Base-by-base conservation (phyloP, 2,329 filamentous ascomycete species). In the Botrytis fragariae region DNA sequence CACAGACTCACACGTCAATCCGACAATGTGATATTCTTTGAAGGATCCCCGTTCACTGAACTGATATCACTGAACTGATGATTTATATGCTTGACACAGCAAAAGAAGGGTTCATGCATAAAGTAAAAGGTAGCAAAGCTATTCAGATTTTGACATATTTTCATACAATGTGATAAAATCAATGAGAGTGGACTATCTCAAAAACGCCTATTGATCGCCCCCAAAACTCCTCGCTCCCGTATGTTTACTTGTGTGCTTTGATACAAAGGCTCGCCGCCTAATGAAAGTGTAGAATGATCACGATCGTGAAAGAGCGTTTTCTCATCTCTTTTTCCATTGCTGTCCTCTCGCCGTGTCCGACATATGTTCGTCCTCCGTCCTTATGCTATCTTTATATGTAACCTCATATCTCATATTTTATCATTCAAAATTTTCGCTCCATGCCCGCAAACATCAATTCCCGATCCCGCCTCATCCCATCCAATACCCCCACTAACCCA, bases 401-500 rank as follows among this genome's bases (percentile, higher is more conserved):
- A 60, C 59, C 62, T 65, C 42, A 71, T 63, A 57, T 71, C 37
- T 68, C 51, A 37, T 39, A 65, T 75, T 71, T 44, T 22, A 73
- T 77, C 60, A 71, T 74, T 64, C 72, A 76, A 59, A 69, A 32
- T 20, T 72, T 57, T 29, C 67, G 62, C 9, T 76, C 76, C 32
- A 73, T 60, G 35, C 71, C 65, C 20, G 72, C 72, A 72, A 77
- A 78, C 7, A 73, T 74, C 61, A 76, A 74, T 69, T 81, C 78
- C 69, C 87, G 84, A 79, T 92, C 90, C 77, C 85, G 84, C 69
- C 89, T 84, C 90, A 92, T 92, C 42, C 90, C 90, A 76, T 92
- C 91, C 44, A 93, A 83, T n/a, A 92, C 91, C 35, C 83, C 90
- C 25, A 92, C 89, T 29, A 93, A 83, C 0, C 91, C 91, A 57